Base-by-base conservation (phyloP, 1,284 basidiomycete species). In the Chalciporus sp. region DNA sequence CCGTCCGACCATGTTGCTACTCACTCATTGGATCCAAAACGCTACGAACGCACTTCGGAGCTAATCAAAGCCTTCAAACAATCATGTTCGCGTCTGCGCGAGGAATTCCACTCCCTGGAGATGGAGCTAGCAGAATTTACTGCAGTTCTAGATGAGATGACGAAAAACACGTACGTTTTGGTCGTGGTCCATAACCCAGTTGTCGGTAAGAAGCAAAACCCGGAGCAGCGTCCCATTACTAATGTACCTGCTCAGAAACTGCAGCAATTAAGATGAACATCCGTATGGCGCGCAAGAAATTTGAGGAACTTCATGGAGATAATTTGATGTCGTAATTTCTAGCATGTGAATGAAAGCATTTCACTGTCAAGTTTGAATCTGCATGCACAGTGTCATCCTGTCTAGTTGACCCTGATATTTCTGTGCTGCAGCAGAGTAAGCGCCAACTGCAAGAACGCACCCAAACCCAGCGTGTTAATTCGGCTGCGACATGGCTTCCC, bases 41-140 rank as follows among this genome's bases (percentile, higher is more conserved):
- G 96, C 33, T 98, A 97, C 70, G 96, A 98, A 74, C 92, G 95
- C 58, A 95, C 96, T 27, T 95, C 92, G 7, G 94, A 98, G 70
- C 83, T 98, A 55, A 88, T 98, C 75, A 98, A 98, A 74, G 86
- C 88, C 3, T 97, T 98, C 79, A 95, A 97, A 67, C 86, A 92
- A 62, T 88, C 91, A 12, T 97, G 94, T 72, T 83, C 88, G 61
- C 90, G 84, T 60, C 84, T 88, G 41, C 84, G 88, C 27, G 90
- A 93, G 66, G 88, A 91, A 58, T 94, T 94, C 66, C 82, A 86
- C 59, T 82, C 86, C 23, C 74, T 95, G 55, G 86, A 94, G 76
- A 85, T 92, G 83, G 83, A 92, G 71, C 76, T 94, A 58, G 76
- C 85, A 59, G 84, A 93, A 59, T 95, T 92, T 65, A 92, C 91